Conservation (phyloP, 805 yeast genomes). For the Kluyveromyces starmeri region DNA sequence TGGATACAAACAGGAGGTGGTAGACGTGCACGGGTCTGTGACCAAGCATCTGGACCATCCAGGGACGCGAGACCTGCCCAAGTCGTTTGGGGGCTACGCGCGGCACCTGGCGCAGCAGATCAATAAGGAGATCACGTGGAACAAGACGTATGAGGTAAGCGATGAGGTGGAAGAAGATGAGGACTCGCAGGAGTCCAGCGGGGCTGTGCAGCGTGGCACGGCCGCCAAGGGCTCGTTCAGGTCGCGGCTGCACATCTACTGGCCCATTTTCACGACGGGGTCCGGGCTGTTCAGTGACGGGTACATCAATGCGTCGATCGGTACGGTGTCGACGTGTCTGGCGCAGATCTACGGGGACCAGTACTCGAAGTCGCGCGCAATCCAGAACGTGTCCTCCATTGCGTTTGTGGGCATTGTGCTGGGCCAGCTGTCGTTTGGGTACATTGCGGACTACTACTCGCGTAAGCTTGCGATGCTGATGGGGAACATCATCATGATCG, state of each 20-base stretch:
- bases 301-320: constrained; percentile 77
- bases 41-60: constrained; percentile 17
- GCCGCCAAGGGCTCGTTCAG: constrained; percentile 4
- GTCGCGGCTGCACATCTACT: constrained; percentile 27
- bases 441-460: constrained; percentile 67
- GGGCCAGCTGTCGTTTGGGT: constrained; percentile 78
- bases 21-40: too few relatives aligned
- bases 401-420: constrained; percentile 89
- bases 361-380: constrained; percentile 57
- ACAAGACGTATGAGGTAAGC: constrained; percentile 17
- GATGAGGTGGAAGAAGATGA: constrained; percentile 24
- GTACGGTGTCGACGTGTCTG: constrained; percentile 68
- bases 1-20: too few relatives aligned
- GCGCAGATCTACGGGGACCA: constrained; percentile 53
- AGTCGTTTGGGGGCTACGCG: constrained; percentile 29
- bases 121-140: constrained; percentile 35
- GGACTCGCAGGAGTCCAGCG: constrained; percentile 16
- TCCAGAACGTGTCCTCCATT: constrained; percentile 73
- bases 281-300: constrained; percentile 94
- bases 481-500: constrained; percentile 65
- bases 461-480: constrained; percentile 77
- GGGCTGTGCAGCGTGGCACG: constrained; percentile 10
- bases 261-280: constrained; percentile 78
- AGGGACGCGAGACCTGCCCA: constrained; percentile 43
- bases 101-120: constrained; percentile 37